A percentile compares a stretch with the other conserved stretches of the same genome.
These are phyloP conservation scores for Vigna unguiculata DNA, from an alignment of 306 rosid genomes.

Conservation along the genomic window DNA sequence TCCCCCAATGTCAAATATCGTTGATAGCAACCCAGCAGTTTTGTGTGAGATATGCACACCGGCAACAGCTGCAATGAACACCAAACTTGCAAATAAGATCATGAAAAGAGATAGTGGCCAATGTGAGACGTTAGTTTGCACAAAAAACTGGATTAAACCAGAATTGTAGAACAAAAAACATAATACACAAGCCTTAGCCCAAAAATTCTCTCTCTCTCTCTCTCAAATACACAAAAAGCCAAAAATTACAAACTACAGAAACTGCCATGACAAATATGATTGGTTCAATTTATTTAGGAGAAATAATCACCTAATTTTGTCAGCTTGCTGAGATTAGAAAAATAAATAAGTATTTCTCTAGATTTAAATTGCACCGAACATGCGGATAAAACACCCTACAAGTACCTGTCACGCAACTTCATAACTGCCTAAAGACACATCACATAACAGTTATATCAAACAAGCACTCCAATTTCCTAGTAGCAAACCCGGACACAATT, in stretches of 20 bases:
- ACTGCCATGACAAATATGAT: neutral
- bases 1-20: conserved; percentile 88
- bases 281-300: neutral
- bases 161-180: neutral
- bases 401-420: neutral
- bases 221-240: neutral
- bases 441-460: neutral
- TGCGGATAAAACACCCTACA: neutral
- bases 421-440: neutral
- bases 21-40: conserved; percentile 88
- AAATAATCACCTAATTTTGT: conserved; percentile 1
- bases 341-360: neutral
- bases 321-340: neutral
- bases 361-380: neutral
- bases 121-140: neutral
- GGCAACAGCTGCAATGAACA: conserved; percentile 72
- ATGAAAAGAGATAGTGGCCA: neutral
- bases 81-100: conserved; percentile 15
- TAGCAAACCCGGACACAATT: neutral
- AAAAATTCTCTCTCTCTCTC: neutral
- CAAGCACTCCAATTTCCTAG: conserved; percentile 27
- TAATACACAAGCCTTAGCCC: neutral
- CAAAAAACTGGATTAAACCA: neutral
- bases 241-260: neutral
- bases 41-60: conserved; percentile 80